These are phyloP conservation scores for Capronia coronata DNA, from an alignment of 2,329 filamentous ascomycete genomes.

Conservation along the genomic window DNA sequence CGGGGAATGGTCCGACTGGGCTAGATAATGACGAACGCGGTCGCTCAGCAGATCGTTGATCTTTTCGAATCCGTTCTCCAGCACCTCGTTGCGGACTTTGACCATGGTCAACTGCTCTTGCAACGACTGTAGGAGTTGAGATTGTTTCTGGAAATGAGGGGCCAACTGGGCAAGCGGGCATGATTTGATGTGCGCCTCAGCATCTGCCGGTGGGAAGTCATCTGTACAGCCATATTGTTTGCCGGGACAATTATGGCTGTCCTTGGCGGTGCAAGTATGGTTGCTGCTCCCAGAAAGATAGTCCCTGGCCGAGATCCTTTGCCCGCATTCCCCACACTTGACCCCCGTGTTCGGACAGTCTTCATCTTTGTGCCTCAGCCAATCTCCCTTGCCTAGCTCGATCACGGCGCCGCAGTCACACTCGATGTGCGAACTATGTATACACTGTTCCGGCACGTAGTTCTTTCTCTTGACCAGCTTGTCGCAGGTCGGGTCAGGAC, in stretches of 20 bases:
- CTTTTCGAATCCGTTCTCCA: constrained; percentile 41
- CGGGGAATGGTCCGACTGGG: constrained; percentile 18
- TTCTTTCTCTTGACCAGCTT: constrained; percentile 51
- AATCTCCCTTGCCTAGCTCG: constrained; percentile 25
- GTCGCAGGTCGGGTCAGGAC: constrained; percentile 46
- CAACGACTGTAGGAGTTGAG: constrained; percentile 39
- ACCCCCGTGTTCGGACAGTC: constrained; percentile 26
- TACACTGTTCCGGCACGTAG: constrained; percentile 30
- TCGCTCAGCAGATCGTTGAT: constrained; percentile 32
- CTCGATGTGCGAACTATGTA: constrained; percentile 26
- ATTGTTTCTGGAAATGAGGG: constrained; percentile 41
- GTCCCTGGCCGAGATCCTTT: constrained; percentile 21
- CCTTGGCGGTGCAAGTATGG: constrained; percentile 29
- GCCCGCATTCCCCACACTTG: constrained; percentile 17
- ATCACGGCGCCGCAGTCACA: constrained; percentile 28
- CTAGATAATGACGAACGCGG: constrained; percentile 16
- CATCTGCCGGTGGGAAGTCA: constrained; percentile 34
- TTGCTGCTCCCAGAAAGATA: constrained; percentile 15
- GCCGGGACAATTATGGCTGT: constrained; percentile 25
- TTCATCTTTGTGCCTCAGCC: constrained; percentile 27
- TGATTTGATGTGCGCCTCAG: constrained; percentile 40
- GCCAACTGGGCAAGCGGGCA: constrained; percentile 48
- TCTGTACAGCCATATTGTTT: constrained; percentile 39
- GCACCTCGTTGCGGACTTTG: constrained; percentile 43
- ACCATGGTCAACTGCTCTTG: constrained; percentile 41